Percentiles rank a stretch among this genome's conserved stretches.
Evolutionary conservation across 129 eudicot genomes (phyloP).

Genomic region (Flaveria trinervia): DNA sequence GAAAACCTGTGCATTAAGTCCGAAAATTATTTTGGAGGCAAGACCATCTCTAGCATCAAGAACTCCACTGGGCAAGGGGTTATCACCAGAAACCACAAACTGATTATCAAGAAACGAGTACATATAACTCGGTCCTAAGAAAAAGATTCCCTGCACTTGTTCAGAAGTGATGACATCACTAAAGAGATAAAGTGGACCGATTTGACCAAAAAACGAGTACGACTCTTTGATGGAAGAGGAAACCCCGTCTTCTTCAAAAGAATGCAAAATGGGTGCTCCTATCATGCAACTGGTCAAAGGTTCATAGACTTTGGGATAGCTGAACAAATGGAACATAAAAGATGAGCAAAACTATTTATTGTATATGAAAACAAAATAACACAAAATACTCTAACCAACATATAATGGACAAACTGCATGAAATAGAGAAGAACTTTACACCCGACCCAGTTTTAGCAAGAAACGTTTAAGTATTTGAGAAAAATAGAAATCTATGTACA

Average conservation of each 20-base stretch:
- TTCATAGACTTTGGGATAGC: slow-evolving; percentile 85
- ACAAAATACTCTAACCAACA: neutral
- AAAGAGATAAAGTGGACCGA: slow-evolving; percentile 90
- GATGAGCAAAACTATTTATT: slow-evolving; percentile 14
- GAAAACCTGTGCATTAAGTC: slow-evolving; percentile 97
- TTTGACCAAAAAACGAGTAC: slow-evolving; percentile 79
- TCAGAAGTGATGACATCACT: slow-evolving; percentile 82
- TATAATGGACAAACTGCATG: neutral
- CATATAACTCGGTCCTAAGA: slow-evolving; percentile 96
- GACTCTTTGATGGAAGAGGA: slow-evolving; percentile 55
- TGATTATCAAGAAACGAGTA: slow-evolving; percentile 90
- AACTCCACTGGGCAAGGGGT: slow-evolving; percentile 71
- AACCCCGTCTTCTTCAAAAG: slow-evolving; percentile 52
- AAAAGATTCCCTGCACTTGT: slow-evolving; percentile 80
- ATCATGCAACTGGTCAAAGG: slow-evolving; percentile 69
- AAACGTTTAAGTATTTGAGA: neutral
- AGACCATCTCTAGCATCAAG: slow-evolving; percentile 94
- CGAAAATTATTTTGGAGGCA: slow-evolving; percentile 87
- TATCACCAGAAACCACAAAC: slow-evolving; percentile 55
- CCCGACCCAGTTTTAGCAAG: neutral
- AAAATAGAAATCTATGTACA: neutral
- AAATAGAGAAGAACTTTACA: neutral
- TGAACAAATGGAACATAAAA: slow-evolving; percentile 37
- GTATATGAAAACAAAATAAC: slow-evolving; percentile 2
- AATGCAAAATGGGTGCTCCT: slow-evolving; percentile 64